phyloP scores from a whole-genome alignment of 345 rosid genomes.

The Pseudoturritis turrita region DNA sequence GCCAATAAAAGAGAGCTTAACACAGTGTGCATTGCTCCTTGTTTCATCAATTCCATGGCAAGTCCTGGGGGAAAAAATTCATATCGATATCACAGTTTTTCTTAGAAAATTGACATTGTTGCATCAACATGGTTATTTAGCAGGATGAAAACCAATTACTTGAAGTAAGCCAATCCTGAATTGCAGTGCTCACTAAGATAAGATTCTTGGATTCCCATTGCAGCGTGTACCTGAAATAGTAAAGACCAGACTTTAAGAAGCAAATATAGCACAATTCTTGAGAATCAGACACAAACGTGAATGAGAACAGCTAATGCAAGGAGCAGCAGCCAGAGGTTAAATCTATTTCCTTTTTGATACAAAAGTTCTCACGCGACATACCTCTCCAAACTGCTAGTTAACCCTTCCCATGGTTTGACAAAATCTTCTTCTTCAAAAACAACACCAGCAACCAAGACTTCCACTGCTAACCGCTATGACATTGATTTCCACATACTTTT shows the following conservation, averaged over 20 bases:
- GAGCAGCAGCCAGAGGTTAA: neutral
- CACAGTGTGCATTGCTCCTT: constrained; percentile 98
- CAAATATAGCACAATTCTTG: neutral
- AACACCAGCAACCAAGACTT: constrained; percentile 74
- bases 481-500: constrained; percentile 7
- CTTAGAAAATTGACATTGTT: neutral
- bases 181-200: constrained; percentile 90
- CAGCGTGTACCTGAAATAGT: constrained; percentile 59
- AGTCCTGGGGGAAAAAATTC: constrained; percentile 48
- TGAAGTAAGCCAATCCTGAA: constrained; percentile 98
- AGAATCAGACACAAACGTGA: neutral
- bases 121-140: constrained; percentile 1
- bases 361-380: constrained; percentile 22
- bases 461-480: constrained; percentile 86
- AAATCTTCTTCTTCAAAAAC: constrained; percentile 73
- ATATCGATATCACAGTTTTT: constrained; percentile 8
- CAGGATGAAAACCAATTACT: constrained; percentile 48
- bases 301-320: neutral
- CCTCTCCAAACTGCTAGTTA: constrained; percentile 77
- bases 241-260: neutral
- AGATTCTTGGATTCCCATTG: constrained; percentile 94
- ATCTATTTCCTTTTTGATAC: neutral
- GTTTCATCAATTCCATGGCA: constrained; percentile 80
- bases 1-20: constrained; percentile 71
- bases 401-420: constrained; percentile 87